A percentile compares a stretch with the other conserved stretches of the same genome.
These are phyloP conservation scores for Kwoniella shivajii DNA, from an alignment of 1,284 basidiomycete genomes.

Conservation along the genomic window DNA sequence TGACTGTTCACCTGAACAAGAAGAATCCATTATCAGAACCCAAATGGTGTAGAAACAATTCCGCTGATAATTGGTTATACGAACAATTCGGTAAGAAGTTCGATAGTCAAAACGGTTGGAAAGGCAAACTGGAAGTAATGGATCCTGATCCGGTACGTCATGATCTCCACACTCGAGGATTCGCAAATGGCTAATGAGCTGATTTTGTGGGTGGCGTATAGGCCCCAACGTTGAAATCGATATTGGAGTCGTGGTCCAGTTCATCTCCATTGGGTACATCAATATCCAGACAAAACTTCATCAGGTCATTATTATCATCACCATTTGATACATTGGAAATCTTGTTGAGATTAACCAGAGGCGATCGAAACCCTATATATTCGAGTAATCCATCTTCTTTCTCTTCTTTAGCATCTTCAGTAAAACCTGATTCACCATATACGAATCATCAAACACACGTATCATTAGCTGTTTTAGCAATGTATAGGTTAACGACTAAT, in stretches of 20 bases:
- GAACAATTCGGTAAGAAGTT: slow-evolving; percentile 66
- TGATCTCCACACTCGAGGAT: too few species aligned
- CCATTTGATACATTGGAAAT: slow-evolving; percentile 85
- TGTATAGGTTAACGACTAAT: slow-evolving; percentile 80
- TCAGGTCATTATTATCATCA: slow-evolving; percentile 79
- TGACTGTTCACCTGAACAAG: slow-evolving; percentile 71
- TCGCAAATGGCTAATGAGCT: too few species aligned
- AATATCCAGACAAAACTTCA: slow-evolving; percentile 79
- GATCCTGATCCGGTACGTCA: slow-evolving; percentile 89
- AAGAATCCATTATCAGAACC: slow-evolving; percentile 87
- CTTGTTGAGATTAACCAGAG: slow-evolving; percentile 80
- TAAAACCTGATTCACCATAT: slow-evolving; percentile 69
- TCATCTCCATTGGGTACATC: slow-evolving; percentile 74
- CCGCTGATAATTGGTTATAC: slow-evolving; percentile 88
- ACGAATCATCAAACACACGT: slow-evolving; percentile 88
- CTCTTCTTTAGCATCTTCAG: slow-evolving; percentile 27
- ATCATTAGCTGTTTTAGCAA: slow-evolving; percentile 83
- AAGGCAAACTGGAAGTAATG: slow-evolving; percentile 83
- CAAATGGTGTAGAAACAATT: slow-evolving; percentile 92
- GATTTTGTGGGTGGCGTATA: slow-evolving; percentile 53
- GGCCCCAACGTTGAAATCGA: slow-evolving; percentile 87
- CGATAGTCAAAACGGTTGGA: slow-evolving; percentile 78
- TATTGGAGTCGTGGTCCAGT: slow-evolving; percentile 82
- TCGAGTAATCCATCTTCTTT: slow-evolving; percentile 59
- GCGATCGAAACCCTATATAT: slow-evolving; percentile 75